Percentiles rank a stretch among this genome's conserved stretches.
Conservation (phyloP, 495 filamentous ascomycete species). For the Penicillium goetzii region DNA sequence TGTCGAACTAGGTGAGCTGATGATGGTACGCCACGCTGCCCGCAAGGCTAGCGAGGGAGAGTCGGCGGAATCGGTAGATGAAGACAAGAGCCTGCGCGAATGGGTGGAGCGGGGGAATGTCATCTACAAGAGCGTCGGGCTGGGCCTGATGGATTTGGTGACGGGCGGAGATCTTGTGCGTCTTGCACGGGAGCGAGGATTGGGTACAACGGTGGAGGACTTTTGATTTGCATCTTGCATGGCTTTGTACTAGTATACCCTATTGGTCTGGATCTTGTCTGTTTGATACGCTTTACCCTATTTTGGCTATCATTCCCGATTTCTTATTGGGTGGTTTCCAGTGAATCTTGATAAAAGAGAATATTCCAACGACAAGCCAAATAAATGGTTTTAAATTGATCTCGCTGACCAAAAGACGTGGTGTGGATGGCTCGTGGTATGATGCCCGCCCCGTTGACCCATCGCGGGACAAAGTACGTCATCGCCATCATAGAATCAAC, state of each 20-base stretch:
- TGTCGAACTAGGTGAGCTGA: conserved; percentile 83
- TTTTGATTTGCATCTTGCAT: conserved; percentile 32
- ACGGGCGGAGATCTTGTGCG: conserved; percentile 77
- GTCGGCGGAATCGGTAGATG: conserved; percentile 42
- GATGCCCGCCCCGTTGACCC: conserved; percentile 1
- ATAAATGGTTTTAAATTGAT: not conserved
- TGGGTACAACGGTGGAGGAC: conserved; percentile 73
- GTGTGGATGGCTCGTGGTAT: conserved; percentile 15
- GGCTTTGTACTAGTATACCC: conserved; percentile 8
- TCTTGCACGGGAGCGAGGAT: conserved; percentile 69
- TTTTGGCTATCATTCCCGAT: not conserved
- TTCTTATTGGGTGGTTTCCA: not conserved
- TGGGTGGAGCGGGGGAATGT: conserved; percentile 85
- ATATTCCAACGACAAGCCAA: not conserved
- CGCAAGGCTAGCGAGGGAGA: conserved; percentile 39
- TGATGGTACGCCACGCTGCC: conserved; percentile 66
- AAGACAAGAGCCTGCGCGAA: conserved; percentile 61
- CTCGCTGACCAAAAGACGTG: not conserved
- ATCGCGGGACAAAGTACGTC: conserved; percentile 15
- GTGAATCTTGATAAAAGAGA: not conserved
- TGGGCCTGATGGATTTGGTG: conserved; percentile 54
- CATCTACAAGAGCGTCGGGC: conserved; percentile 51
- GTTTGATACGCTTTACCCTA: not conserved
- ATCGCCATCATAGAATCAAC: conserved; percentile 16
- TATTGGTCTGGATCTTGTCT: not conserved